Percentiles rank a stretch among this genome's conserved stretches.
These are phyloP conservation scores for Suillus hirtellus DNA, from an alignment of 768 basidiomycete genomes.

Conservation along the genomic window DNA sequence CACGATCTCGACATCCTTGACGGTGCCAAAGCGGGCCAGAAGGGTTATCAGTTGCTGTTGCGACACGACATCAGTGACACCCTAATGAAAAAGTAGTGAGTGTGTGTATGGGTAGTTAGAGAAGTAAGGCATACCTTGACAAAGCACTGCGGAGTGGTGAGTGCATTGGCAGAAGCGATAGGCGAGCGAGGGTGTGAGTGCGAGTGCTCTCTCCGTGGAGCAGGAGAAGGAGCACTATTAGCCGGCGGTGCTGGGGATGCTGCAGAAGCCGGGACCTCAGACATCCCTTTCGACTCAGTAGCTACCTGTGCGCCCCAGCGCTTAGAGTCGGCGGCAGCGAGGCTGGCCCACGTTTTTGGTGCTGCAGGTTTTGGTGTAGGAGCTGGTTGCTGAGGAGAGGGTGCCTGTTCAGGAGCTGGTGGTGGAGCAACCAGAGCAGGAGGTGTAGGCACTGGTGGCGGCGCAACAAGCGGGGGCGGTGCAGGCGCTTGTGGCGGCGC, in stretches of 20 bases:
- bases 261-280: slow-evolving; percentile 53
- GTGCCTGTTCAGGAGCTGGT: slow-evolving; percentile 25
- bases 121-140: slow-evolving; percentile 66
- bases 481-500: slow-evolving; percentile 21
- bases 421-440: slow-evolving; percentile 34
- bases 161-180: slow-evolving; percentile 54
- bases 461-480: slow-evolving; percentile 27
- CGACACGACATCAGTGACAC: slow-evolving; percentile 69
- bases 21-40: slow-evolving; percentile 72
- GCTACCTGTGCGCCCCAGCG: slow-evolving; percentile 88
- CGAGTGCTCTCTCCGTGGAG: slow-evolving; percentile 37
- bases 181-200: slow-evolving; percentile 25
- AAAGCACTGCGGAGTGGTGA: slow-evolving; percentile 82
- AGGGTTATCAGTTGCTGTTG: slow-evolving; percentile 47
- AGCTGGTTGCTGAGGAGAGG: slow-evolving; percentile 35
- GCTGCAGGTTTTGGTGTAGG: slow-evolving; percentile 44
- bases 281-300: slow-evolving; percentile 73
- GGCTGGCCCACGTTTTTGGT: slow-evolving; percentile 89
- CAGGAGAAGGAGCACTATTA: slow-evolving; percentile 33
- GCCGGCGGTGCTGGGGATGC: slow-evolving; percentile 38
- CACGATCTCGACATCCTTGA: slow-evolving; percentile 89
- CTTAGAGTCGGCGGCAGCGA: slow-evolving; percentile 79
- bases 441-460: slow-evolving; percentile 22
- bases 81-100: slow-evolving; percentile 40
- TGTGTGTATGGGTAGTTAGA: background rate